Conservation (phyloP, 2,329 filamentous ascomycete genomes). For the Coccinonectria pachysandricola region DNA sequence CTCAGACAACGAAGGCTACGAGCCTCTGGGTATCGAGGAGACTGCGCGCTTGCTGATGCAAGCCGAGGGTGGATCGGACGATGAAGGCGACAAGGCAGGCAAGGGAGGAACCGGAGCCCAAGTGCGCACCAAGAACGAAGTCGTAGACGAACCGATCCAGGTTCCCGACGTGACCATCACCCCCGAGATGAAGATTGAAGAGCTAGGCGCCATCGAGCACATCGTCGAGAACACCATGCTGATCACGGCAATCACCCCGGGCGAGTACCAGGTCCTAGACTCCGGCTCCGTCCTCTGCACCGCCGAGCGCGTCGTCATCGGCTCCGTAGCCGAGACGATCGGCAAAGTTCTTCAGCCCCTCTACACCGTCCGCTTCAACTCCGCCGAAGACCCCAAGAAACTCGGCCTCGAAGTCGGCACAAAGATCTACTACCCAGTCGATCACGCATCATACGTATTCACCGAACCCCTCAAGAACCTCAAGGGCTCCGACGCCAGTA, state of each 20-base stretch:
- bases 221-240: constrained; percentile 71
- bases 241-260: constrained; percentile 67
- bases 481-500: constrained; percentile 90
- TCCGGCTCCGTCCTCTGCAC: constrained; percentile 74
- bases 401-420: constrained; percentile 58
- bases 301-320: constrained; percentile 64
- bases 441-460: constrained; percentile 75
- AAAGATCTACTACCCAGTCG: constrained; percentile 68
- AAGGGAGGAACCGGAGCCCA: constrained; percentile 31
- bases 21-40: constrained; percentile 70
- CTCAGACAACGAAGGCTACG: constrained; percentile 52
- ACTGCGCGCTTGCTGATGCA: constrained; percentile 79
- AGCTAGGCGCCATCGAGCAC: constrained; percentile 64
- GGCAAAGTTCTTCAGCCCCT: constrained; percentile 77
- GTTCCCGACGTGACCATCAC: constrained; percentile 74
- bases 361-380: constrained; percentile 72
- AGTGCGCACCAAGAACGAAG: constrained; percentile 76
- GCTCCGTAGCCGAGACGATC: constrained; percentile 74
- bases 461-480: constrained; percentile 67
- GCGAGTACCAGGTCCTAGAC: constrained; percentile 78
- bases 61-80: constrained; percentile 68
- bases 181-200: constrained; percentile 63
- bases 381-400: constrained; percentile 55
- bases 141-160: constrained; percentile 50
- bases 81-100: constrained; percentile 50